Evolutionary conservation across 306 rosid genomes (phyloP).

Genomic region (Calophaca sinica): DNA sequence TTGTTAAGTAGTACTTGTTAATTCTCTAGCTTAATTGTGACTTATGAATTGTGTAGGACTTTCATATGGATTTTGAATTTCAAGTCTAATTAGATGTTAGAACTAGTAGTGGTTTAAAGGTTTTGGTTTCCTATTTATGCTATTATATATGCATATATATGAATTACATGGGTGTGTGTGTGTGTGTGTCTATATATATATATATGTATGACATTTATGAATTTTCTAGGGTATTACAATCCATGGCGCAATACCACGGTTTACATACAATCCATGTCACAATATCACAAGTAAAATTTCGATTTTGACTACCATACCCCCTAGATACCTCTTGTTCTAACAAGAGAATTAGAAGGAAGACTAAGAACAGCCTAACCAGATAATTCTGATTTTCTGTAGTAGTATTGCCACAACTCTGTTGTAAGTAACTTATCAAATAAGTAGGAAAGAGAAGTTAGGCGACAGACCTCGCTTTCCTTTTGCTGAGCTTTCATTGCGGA

Average conservation of each 20-base stretch:
- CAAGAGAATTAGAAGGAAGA: background rate
- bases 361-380: constrained; percentile 14
- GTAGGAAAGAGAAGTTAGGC: background rate
- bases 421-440: background rate
- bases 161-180: too few species aligned
- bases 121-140: background rate
- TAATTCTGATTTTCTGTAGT: background rate
- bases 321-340: constrained; percentile 20
- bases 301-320: background rate
- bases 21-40: too few species aligned
- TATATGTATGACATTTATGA: background rate
- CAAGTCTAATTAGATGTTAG: background rate
- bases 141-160: background rate
- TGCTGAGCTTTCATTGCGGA: constrained; percentile 61
- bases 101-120: background rate
- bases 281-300: background rate
- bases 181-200: background rate
- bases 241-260: too few species aligned
- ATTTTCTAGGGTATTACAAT: background rate
- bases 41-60: too few species aligned
- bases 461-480: constrained; percentile 68
- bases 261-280: too few species aligned
- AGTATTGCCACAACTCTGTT: background rate
- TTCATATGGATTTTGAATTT: background rate
- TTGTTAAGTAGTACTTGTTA: too few species aligned